These are phyloP conservation scores for Phylloboletellus chloephorus DNA, from an alignment of 1,284 basidiomycete genomes.

Conservation along the genomic window DNA sequence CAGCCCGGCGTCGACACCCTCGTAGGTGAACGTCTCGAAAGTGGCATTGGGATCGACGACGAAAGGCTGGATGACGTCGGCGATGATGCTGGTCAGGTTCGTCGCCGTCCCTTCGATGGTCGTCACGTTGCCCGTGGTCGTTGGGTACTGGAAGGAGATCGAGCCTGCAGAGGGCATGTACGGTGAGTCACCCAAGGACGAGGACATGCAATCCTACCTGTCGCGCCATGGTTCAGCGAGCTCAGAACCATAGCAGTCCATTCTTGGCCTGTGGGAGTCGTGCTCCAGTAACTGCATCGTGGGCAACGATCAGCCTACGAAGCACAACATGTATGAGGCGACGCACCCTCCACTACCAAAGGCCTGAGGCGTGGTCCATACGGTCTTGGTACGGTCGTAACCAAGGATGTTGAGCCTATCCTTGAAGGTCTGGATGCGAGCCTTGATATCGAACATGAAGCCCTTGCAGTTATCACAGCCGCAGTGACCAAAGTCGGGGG, in stretches of 20 bases:
- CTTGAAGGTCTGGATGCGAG: conserved; percentile 27
- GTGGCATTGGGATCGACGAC: conserved; percentile 12
- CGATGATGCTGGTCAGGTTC: conserved; percentile 7
- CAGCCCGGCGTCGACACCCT: conserved; percentile 22
- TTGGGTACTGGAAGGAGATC: conserved; percentile 30
- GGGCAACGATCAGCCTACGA: conserved; percentile 1
- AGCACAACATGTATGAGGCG: accelerated
- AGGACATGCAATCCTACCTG: conserved; percentile 11
- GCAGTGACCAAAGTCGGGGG: conserved; percentile 29
- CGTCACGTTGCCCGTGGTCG: conserved; percentile 14
- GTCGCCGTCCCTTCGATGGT: conserved; percentile 24
- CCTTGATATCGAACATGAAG: conserved; percentile 20
- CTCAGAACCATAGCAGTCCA: conserved; percentile 25
- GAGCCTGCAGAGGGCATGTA: conserved; percentile 16
- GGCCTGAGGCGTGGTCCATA: conserved; percentile 30
- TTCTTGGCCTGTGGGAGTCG: conserved; percentile 24
- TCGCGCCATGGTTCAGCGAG: conserved; percentile 28
- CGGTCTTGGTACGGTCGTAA: conserved; percentile 23
- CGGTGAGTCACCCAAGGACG: no score
- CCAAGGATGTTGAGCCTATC: conserved; percentile 28
- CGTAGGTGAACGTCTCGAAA: conserved; percentile 5
- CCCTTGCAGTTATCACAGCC: conserved; percentile 31
- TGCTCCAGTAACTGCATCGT: conserved; percentile 26
- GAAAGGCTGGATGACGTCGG: conserved; percentile 18
- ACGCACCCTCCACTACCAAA: conserved; percentile 27